A percentile compares a stretch with the other conserved stretches of the same genome.
Evolutionary conservation across 352 stramenopile species (phyloP).

Genomic region (Pythium pyrilobum): DNA sequence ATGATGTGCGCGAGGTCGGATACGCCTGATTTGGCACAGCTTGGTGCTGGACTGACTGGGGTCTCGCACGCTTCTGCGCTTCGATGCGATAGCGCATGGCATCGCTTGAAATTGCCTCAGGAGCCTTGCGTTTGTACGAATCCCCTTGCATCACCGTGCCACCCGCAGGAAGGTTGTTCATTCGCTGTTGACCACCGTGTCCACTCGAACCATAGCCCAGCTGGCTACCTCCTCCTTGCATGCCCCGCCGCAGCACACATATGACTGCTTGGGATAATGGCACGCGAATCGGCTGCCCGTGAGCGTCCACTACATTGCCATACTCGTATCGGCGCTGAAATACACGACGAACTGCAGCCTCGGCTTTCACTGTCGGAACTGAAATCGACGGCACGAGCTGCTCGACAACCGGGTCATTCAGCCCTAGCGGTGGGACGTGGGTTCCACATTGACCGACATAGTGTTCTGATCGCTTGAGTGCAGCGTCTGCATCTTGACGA

Average conservation of each 20-base stretch:
- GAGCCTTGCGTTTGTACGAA: slow-evolving; percentile 11
- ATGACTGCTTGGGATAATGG: slow-evolving; percentile 18
- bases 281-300: neutral
- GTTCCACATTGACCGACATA: neutral
- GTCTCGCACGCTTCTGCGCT: slow-evolving; percentile 9
- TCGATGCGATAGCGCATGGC: slow-evolving; percentile 8
- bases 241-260: slow-evolving; percentile 3
- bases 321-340: slow-evolving; percentile 23
- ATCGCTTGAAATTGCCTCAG: neutral
- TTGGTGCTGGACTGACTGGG: neutral
- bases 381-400: slow-evolving; percentile 9
- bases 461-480: slow-evolving; percentile 2
- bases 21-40: neutral
- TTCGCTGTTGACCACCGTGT: neutral
- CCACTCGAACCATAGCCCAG: slow-evolving; percentile 5
- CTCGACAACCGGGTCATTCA: neutral
- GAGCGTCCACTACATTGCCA: neutral
- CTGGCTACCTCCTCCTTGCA: slow-evolving; percentile 8
- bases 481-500: slow-evolving; percentile 16
- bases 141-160: neutral
- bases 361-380: slow-evolving; percentile 23
- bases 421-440: neutral
- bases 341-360: slow-evolving; percentile 17
- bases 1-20: neutral
- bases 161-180: neutral